phyloP scores from a whole-genome alignment of 2,329 filamentous ascomycete genomes.

The Ceratocystis ficicola region DNA sequence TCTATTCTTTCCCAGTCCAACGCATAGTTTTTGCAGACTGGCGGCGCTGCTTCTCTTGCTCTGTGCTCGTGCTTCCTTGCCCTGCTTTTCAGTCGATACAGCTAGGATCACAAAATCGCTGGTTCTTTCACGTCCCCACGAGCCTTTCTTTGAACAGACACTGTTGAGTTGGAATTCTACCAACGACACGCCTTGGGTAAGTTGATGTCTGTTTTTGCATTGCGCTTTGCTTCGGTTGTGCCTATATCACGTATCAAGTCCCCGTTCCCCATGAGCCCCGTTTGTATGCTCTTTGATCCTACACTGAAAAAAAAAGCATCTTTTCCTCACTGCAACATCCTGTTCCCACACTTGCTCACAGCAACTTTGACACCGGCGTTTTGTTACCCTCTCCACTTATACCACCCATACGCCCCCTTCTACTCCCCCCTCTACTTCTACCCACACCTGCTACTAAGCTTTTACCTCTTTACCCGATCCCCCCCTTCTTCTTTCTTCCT shows the following conservation, averaged over 20 bases:
- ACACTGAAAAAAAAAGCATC: background rate
- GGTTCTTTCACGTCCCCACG: background rate
- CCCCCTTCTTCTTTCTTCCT: background rate
- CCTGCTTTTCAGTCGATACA: background rate
- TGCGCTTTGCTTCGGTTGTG: background rate
- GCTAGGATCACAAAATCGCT: background rate
- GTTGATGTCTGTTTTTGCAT: background rate
- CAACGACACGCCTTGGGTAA: background rate
- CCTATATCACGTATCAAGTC: background rate
- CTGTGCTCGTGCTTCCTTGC: background rate
- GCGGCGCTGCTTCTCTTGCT: background rate
- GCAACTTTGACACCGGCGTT: slow-evolving; percentile 1
- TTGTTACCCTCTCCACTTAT: slow-evolving; percentile 12
- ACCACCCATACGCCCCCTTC: background rate
- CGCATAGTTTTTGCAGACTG: background rate
- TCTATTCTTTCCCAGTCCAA: too few relatives aligned
- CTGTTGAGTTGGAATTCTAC: background rate
- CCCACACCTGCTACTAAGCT: background rate
- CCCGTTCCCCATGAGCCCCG: background rate
- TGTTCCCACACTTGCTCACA: background rate
- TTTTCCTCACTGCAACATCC: slow-evolving; percentile 3
- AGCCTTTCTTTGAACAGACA: background rate
- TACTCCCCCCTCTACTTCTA: slow-evolving; percentile 2
- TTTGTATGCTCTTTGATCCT: slow-evolving; percentile 7
- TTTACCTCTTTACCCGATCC: slow-evolving; percentile 1